Evolutionary conservation across 805 yeast genomes (phyloP), one percentile per base, ranked within the genome.

Genomic region (Ogataea trehalophila): DNA sequence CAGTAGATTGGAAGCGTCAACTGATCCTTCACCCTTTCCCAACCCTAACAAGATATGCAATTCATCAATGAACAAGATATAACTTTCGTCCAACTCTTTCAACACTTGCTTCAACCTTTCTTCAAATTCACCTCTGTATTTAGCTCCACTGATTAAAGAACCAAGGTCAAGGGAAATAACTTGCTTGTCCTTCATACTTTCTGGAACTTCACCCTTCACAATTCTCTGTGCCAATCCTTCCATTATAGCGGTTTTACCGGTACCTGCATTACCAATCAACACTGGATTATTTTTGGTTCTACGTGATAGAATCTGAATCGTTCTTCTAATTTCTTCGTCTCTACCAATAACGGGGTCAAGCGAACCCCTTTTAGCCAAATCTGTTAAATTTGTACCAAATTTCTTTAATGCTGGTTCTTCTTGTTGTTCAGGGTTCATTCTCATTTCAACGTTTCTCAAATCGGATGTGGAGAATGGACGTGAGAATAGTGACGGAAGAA

Each of bases 331-430:
- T 62, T 94, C 98, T 52, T 91, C 96, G 60, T 94, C 98, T 53
- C 98, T 75, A 3, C 99, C 99, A 59, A 92, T 94, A 20, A 94
- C 98, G 0, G 99, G 99, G 60, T 92, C 99, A 36, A 92, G 72
- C 58, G 88, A 88, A 29, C 98, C 98, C 46, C 87, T 87, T 51
- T 77, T 75, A 1, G 99, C 99, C 55, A 92, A 65, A 48, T 83
- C 81, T 1, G 98, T 94, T 52, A 92, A 69, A 64, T 94, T 92
- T 0, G 86, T 78, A 20, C 97, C 99, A 62, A 71, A 92, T 60
- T 83, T 82, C 57, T 89, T 89, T 50, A 92, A 69, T 0, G 97
- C 95, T 0, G 92, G 86, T 52, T 81, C 76, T 33, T 80, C 84
- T 18, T 72, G 58, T 57, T 55, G 59, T 23, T 58, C 57, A 6